A percentile compares a stretch with the other conserved stretches of the same genome.
Conservation (phyloP, 1,284 basidiomycete genomes). For the Neonothopanus nambi region DNA sequence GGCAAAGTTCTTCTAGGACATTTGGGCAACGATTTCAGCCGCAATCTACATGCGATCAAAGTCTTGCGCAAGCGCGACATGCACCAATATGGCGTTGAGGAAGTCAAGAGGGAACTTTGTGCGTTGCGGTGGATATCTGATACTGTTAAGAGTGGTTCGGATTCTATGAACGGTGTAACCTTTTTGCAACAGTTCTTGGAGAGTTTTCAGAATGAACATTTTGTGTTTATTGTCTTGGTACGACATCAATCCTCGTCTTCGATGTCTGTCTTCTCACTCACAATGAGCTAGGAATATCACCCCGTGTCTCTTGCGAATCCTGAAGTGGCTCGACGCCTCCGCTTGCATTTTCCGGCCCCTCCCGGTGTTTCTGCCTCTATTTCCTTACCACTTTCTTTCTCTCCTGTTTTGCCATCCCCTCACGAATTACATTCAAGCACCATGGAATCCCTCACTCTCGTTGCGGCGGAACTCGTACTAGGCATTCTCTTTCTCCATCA, state of each 20-base stretch:
- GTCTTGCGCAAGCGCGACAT: conserved; percentile 19
- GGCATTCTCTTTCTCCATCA: conserved; percentile 65
- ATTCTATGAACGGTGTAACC: conserved; percentile 3
- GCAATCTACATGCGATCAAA: conserved; percentile 26
- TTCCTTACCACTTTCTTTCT: conserved; percentile 20
- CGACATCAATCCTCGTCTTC: conserved; percentile 56
- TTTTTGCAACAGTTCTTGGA: conserved; percentile 21
- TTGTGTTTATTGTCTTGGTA: conserved; percentile 46
- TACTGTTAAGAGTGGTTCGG: neutral
- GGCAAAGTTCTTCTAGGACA: conserved; percentile 28
- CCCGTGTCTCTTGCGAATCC: conserved; percentile 28
- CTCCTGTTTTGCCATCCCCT: conserved; percentile 33
- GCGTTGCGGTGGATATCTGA: conserved; percentile 21
- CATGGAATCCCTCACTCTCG: conserved; percentile 52
- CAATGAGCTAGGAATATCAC: conserved; percentile 27
- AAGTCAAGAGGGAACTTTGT: conserved; percentile 21
- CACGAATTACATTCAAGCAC: conserved; percentile 42
- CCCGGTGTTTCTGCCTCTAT: conserved; percentile 24
- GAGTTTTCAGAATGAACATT: conserved; percentile 17
- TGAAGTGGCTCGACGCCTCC: conserved; percentile 42
- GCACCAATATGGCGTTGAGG: conserved; percentile 12
- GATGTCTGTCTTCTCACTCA: conserved; percentile 21
- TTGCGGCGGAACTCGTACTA: conserved; percentile 62
- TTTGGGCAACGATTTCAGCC: conserved; percentile 11
- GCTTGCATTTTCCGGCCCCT: conserved; percentile 12